These are phyloP conservation scores for Barnettozyma populi DNA, from an alignment of 805 yeast species.

Conservation along the genomic window DNA sequence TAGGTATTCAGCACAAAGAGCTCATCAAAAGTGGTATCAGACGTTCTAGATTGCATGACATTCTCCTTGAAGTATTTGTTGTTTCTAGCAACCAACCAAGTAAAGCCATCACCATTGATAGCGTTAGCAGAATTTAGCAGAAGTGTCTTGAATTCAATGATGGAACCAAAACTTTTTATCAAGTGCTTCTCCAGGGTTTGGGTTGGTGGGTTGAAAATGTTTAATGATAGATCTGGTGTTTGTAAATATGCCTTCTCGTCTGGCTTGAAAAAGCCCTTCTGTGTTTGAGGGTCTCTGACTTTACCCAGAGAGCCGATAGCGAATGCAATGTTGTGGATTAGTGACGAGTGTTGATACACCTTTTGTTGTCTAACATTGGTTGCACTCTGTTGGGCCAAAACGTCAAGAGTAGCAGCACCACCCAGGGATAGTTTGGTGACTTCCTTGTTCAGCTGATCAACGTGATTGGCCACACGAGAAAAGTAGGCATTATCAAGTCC, in stretches of 20 bases:
- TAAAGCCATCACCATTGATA: constrained; percentile 83
- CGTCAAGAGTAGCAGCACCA: constrained; percentile 21
- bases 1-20: constrained; percentile 78
- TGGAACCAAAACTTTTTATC: constrained; percentile 60
- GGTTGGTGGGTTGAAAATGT: constrained; percentile 26
- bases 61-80: constrained; percentile 14
- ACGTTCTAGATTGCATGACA: too few species aligned
- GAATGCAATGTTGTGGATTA: constrained; percentile 33
- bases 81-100: constrained; percentile 73
- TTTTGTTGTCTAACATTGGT: constrained; percentile 26
- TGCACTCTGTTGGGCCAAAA: constrained; percentile 24
- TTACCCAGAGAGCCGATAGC: constrained; percentile 30
- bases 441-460: constrained; percentile 35
- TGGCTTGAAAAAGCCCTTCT: constrained; percentile 10
- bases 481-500: constrained; percentile 50
- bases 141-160: constrained; percentile 68
- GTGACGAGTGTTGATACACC: constrained; percentile 35
- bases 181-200: constrained; percentile 33
- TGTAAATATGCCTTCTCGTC: constrained; percentile 31
- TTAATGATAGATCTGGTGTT: constrained; percentile 37
- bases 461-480: constrained; percentile 35
- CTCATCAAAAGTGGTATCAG: constrained; percentile 30
- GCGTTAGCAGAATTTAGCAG: constrained; percentile 63
- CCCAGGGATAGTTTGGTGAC: constrained; percentile 24
- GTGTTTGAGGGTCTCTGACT: constrained; percentile 15